These are phyloP conservation scores for Chrysosphaeria jannelii DNA, from an alignment of 2,329 filamentous ascomycete genomes.

Conservation along the genomic window DNA sequence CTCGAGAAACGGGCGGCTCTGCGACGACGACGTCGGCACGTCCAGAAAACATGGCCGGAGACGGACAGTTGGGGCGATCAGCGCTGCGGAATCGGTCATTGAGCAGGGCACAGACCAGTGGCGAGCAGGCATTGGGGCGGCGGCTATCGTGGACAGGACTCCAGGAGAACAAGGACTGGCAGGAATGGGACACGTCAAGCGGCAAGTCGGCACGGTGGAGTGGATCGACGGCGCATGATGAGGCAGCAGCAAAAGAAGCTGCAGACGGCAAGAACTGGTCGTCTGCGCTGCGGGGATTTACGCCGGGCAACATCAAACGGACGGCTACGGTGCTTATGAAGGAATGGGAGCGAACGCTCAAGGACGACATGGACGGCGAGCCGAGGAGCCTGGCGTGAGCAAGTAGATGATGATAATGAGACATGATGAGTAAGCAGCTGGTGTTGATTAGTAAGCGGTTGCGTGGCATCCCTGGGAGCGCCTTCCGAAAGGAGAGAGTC, in stretches of 20 bases:
- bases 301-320: constrained; percentile 47
- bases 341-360: constrained; percentile 71
- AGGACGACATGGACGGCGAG: too few species aligned
- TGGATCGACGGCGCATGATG: constrained; percentile 28
- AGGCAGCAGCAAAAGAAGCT: too few species aligned
- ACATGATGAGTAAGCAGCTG: too few species aligned
- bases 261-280: constrained; percentile 21
- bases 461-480: too few species aligned
- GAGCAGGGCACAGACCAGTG: constrained; percentile 12
- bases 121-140: constrained; percentile 12
- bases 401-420: too few species aligned
- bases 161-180: constrained; percentile 31
- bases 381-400: too few species aligned
- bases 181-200: constrained; percentile 28
- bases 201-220: constrained; percentile 27
- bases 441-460: too few species aligned
- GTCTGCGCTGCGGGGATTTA: constrained; percentile 38
- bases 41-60: neutral
- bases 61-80: neutral
- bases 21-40: constrained; percentile 8
- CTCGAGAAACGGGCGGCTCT: constrained; percentile 12
- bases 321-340: constrained; percentile 68
- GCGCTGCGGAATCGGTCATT: constrained; percentile 1
- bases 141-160: constrained; percentile 29
- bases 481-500: too few species aligned